Evolutionary conservation across 1,284 basidiomycete species (phyloP).

Genomic region (Ustilago curta): DNA sequence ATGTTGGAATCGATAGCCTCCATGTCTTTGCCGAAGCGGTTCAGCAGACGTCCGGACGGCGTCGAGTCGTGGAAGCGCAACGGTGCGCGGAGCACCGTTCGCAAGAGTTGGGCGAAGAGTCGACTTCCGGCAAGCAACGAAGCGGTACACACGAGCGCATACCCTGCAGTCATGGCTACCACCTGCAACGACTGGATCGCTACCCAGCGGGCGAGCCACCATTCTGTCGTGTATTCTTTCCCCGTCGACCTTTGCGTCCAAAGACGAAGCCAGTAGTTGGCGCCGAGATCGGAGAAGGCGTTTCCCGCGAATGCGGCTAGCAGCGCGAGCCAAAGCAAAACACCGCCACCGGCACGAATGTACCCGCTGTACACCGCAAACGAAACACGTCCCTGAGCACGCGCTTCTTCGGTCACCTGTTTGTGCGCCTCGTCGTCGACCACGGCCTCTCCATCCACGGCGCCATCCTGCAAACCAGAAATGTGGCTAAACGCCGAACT

Average conservation of each 20-base stretch:
- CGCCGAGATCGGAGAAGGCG: conserved; percentile 26
- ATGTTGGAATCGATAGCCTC: conserved; percentile 85
- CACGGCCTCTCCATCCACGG: conserved; percentile 19
- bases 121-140: conserved; percentile 77
- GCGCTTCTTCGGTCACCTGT: conserved; percentile 36
- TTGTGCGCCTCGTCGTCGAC: conserved; percentile 23
- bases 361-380: conserved; percentile 39
- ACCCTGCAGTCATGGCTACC: conserved; percentile 75
- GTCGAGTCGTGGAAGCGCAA: conserved; percentile 84
- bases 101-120: conserved; percentile 74
- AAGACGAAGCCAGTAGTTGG: conserved; percentile 36
- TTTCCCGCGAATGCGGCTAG: conserved; percentile 15
- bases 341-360: conserved; percentile 35
- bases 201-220: conserved; percentile 75
- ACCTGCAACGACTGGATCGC: conserved; percentile 79
- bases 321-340: conserved; percentile 33
- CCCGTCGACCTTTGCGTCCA: conserved; percentile 19
- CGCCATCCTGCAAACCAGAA: conserved; percentile 76
- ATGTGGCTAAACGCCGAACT: conserved; percentile 74
- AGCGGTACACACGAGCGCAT: conserved; percentile 74
- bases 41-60: conserved; percentile 85
- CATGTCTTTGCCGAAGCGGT: conserved; percentile 79
- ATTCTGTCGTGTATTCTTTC: conserved; percentile 56
- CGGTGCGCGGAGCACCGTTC: conserved; percentile 77
- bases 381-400: conserved; percentile 35